These are phyloP conservation scores for Xylaria hypoxylon DNA, from an alignment of 2,329 filamentous ascomycete genomes.

Conservation along the genomic window DNA sequence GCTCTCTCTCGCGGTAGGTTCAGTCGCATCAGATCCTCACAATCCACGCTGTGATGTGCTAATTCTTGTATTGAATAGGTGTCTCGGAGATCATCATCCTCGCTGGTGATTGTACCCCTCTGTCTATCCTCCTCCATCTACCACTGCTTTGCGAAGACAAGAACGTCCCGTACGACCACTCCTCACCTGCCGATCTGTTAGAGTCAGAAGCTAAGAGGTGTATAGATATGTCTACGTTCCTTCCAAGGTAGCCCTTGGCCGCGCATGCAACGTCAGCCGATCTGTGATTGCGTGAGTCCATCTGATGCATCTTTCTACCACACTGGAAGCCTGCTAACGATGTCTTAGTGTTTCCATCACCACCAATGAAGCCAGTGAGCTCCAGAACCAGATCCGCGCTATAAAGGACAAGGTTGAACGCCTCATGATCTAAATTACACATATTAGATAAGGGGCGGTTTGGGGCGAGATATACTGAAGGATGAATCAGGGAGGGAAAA, in stretches of 20 bases:
- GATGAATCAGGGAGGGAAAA: not conserved
- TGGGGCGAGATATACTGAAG: constrained; percentile 21
- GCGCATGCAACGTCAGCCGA: constrained; percentile 89
- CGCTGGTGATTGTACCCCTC: constrained; percentile 86
- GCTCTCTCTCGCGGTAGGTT: constrained; percentile 80
- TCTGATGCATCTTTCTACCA: not conserved
- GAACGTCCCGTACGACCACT: constrained; percentile 59
- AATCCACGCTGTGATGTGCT: constrained; percentile 7
- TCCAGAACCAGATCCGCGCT: constrained; percentile 86
- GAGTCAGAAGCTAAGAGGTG: constrained; percentile 20
- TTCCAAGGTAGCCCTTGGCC: constrained; percentile 81
- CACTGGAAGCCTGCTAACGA: constrained; percentile 7
- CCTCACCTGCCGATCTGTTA: not conserved
- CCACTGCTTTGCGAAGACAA: constrained; percentile 89
- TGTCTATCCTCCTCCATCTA: constrained; percentile 89
- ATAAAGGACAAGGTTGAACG: constrained; percentile 97
- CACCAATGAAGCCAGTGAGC: constrained; percentile 89
- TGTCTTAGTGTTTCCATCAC: constrained; percentile 73
- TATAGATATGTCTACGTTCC: constrained; percentile 60
- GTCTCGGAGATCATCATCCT: constrained; percentile 90
- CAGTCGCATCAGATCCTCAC: not conserved
- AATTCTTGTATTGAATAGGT: constrained; percentile 21
- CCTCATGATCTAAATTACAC: constrained; percentile 80
- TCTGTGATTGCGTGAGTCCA: constrained; percentile 79
- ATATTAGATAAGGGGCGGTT: constrained; percentile 9